Evolutionary conservation across 345 rosid species (phyloP), one percentile per base, ranked within the genome.

Genomic region (Populus simonii): DNA sequence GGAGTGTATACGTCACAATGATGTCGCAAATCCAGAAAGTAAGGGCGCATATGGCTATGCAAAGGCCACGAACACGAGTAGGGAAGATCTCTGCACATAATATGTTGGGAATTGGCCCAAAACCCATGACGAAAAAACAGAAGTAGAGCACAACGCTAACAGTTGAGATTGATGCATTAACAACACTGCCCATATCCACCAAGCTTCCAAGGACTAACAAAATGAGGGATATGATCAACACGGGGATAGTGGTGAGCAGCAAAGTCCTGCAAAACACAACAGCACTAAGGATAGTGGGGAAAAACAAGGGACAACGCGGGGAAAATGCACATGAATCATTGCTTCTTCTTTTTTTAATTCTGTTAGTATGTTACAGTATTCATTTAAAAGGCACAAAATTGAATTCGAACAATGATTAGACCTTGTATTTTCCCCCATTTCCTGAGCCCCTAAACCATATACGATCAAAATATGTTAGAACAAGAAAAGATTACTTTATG

Each of bases 111-210:
- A 91, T 53, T 23, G 99, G 99, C 70, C 99, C 99, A 2, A 93
- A 96, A 17, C 99, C 99, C 98, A 96, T 91, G 76, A 96, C 97
- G 43, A 96, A 96, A 94, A 84, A 92, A 82, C 98, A 96, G 82
- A 91, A 88, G 82, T 96, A 96, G 25, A 91, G 79, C 53, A 96
- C 79, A 0, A 94, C 91, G 15, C 97, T 88, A 6, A 80, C 84
- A 0, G 93, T 91, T 36, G 97, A 96, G 84, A 93, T 80, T 43
- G 87, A 87, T 35, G 94, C 98, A 20, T 88, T 89, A 36, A 87
- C 82, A 0, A 88, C 80, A 57, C 80, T 84, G 67, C 90, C 88
- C 83, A 92, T 71, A 70, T 89, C 62, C 66, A 93, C 85, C 36
- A 81, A 6, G 61, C 92, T 90, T 36, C 89, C 85, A 27, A 94